Base-by-base conservation (phyloP, 257 asterid genomes). In the Fraxinus anomala region DNA sequence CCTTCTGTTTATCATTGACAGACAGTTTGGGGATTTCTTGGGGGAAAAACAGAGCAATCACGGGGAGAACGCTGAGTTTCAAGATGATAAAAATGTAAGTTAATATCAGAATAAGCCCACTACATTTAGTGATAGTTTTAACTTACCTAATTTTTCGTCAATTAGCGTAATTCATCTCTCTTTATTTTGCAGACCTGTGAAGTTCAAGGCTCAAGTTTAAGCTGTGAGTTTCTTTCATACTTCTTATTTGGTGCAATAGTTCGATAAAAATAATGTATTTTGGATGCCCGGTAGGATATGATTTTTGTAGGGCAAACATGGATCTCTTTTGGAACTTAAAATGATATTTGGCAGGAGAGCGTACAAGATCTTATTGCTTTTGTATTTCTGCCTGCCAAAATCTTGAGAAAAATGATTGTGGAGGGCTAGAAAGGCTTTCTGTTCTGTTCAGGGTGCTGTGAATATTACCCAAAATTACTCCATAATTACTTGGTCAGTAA, bases 41-140 rank as follows among this genome's bases (percentile, higher is more conserved):
- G 80, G 54, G 67, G 87, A 67, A 75, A 82, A 76, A 59, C 82
- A 66, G 73, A 81, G 82, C 72, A 83, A 80, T 63, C 16, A 65
- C 83, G 72, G 37, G 56, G 76, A 77, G 79, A 77, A 69, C 68
- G 76, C 81, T 13, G 79, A 75, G 73, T 24, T 76, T 76, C 87
- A 77, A 74, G 82, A 81, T 69, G 86, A 78, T 74, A 74, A 75
- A 81, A 73, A 47, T 24, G 97, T 92, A 88, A 66, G 96, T 82
- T 80, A 68, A 79, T 65, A 54, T n/a, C 19, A 47, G 56, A 14
- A 54, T 37, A 59, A 36, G 28, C 72, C 67, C 33, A 63, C 67
- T 33, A 26, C 21, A 34, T 51, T 44, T 37, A 26, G 70, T 67
- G n/a, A 44, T n/a, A 59, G 63, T 66, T 39, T 34, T 71, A 63